Conservation (phyloP, 768 basidiomycete species). For the Termitomyces sp. region DNA sequence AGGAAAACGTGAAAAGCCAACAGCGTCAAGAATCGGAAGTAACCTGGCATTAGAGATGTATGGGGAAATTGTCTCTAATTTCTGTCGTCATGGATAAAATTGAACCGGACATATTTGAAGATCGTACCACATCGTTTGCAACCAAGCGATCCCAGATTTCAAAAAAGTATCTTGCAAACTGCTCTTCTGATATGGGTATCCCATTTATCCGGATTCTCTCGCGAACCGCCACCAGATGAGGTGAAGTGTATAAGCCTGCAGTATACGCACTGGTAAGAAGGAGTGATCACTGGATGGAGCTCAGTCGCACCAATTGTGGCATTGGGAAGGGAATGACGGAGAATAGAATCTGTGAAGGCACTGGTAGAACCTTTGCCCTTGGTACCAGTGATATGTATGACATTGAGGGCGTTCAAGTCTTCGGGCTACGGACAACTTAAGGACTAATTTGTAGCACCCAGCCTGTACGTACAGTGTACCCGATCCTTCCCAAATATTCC, state of each 20-base stretch:
- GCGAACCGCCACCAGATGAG: slow-evolving; percentile 91
- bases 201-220: slow-evolving; percentile 96
- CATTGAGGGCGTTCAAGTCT: slow-evolving; percentile 84
- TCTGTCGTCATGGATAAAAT: background rate
- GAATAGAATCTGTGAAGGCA: slow-evolving; percentile 84
- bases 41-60: slow-evolving; percentile 75
- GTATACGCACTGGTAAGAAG: background rate
- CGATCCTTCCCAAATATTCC: slow-evolving; percentile 83
- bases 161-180: slow-evolving; percentile 90
- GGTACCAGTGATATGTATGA: slow-evolving; percentile 95
- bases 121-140: slow-evolving; percentile 49
- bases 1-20: slow-evolving; percentile 90
- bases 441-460: background rate
- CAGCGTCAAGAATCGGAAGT: slow-evolving; percentile 91
- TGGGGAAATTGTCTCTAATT: slow-evolving; percentile 39
- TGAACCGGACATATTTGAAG: background rate
- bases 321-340: slow-evolving; percentile 65
- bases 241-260: slow-evolving; percentile 91
- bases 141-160: slow-evolving; percentile 90
- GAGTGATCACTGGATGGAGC: background rate
- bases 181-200: slow-evolving; percentile 77
- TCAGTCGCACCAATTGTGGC: slow-evolving; percentile 75
- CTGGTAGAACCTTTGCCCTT: slow-evolving; percentile 98
- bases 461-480: slow-evolving; percentile 61
- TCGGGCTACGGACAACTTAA: slow-evolving; percentile 45